A percentile compares a stretch with the other conserved stretches of the same genome.
Evolutionary conservation across 2,329 filamentous ascomycete genomes (phyloP).

Genomic region (Periglandula ipomoeae): DNA sequence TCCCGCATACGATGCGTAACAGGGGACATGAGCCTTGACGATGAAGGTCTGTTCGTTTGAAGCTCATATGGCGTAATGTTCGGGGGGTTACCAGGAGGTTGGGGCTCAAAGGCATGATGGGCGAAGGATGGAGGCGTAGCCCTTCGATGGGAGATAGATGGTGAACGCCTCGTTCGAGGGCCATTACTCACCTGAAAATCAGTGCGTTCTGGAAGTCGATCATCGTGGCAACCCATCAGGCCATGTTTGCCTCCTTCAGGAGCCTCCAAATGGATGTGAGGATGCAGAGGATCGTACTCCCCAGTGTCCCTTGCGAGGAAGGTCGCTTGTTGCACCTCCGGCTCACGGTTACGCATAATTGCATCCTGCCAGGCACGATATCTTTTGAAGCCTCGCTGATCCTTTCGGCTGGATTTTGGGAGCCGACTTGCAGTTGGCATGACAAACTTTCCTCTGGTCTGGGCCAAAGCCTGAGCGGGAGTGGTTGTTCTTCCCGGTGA

Average conservation of each 20-base stretch:
- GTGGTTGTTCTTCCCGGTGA: constrained; percentile 3
- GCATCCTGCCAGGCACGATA: constrained; percentile 36
- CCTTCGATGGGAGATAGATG: constrained; percentile 3
- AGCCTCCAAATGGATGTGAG: constrained; percentile 2
- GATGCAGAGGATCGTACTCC: constrained; percentile 5
- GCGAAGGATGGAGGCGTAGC: neutral
- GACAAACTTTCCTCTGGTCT: constrained; percentile 11
- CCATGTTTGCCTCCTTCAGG: constrained; percentile 5
- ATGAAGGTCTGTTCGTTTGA: constrained; percentile 10
- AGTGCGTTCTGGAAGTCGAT: constrained; percentile 1
- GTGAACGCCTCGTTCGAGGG: constrained; percentile 3
- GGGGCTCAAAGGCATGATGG: neutral
- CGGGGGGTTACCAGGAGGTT: constrained; percentile 16
- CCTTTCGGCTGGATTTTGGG: constrained; percentile 20
- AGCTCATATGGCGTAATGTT: constrained; percentile 14
- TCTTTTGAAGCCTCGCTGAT: constrained; percentile 36
- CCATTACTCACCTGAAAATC: constrained; percentile 6
- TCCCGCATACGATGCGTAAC: constrained; percentile 24
- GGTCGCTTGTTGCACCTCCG: constrained; percentile 11
- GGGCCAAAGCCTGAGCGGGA: neutral
- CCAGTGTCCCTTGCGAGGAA: constrained; percentile 7
- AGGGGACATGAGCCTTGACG: constrained; percentile 10
- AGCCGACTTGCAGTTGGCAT: constrained; percentile 13
- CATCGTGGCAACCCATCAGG: constrained; percentile 1
- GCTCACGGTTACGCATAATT: constrained; percentile 22